phyloP scores from a whole-genome alignment of 2,329 filamentous ascomycete species.

The Aspergillus felis region DNA sequence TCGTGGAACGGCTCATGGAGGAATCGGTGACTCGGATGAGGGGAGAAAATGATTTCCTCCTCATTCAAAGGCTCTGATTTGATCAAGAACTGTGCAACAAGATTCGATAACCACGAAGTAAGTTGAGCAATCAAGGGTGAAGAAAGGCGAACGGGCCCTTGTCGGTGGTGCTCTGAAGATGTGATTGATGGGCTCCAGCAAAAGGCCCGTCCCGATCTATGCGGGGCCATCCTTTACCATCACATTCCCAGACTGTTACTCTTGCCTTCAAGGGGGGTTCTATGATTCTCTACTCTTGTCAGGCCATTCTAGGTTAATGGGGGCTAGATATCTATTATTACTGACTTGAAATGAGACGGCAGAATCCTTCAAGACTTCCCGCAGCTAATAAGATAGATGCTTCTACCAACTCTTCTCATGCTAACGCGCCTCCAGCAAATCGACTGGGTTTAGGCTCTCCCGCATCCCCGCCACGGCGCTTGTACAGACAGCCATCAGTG shows the following conservation, averaged over 20 bases:
- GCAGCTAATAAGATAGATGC: not conserved
- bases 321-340: not conserved
- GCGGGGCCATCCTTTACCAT: not conserved
- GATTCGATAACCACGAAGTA: not conserved
- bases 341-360: not conserved
- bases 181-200: not conserved
- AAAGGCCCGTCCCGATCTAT: constrained; percentile 6
- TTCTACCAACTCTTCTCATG: not conserved
- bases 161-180: not conserved
- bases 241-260: not conserved
- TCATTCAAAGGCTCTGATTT: not conserved
- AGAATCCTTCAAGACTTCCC: not conserved
- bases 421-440: not conserved
- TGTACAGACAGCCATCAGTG: not conserved
- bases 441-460: constrained; percentile 4
- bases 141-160: not conserved
- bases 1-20: not conserved
- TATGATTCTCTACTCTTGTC: not conserved
- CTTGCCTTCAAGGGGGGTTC: too few species aligned
- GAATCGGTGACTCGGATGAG: not conserved
- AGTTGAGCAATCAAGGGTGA: not conserved
- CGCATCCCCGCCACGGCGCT: constrained; percentile 16
- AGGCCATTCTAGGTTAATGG: not conserved
- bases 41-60: not conserved
- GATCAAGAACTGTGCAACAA: not conserved